Evolutionary conservation across 768 basidiomycete species (phyloP), one percentile per base, ranked within the genome.

Genomic region (button mushroom (Agaricus bisporus)): DNA sequence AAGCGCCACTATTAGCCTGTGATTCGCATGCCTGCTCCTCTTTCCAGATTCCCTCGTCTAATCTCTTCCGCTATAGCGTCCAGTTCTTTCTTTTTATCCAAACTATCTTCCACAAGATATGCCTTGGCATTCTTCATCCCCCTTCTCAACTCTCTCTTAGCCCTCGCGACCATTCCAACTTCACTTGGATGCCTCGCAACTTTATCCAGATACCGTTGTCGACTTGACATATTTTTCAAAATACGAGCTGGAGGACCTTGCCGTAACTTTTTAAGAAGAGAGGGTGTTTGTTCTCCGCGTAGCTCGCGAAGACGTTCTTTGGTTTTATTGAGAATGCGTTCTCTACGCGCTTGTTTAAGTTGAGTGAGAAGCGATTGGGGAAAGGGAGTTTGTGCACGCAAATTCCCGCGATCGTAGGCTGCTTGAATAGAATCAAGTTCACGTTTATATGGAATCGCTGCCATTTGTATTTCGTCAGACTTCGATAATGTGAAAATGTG

Each of bases 91-190:
- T 38, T 53, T 25, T 46, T 52, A 32, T 18, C 50, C 29, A 18
- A 45, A 41, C 48, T 65, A 48, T 51, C 63, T 46, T 73, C 71
- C 49, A 61, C 59, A 57, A 68, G 61, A 58, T 70, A 74, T 7
- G 68, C 68, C 11, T 71, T 68, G 1, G 68, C 66, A 54, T 73
- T 64, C 47, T 61, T 66, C 58, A 85, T 57, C 63, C 73, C 80
- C 49, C 73, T 75, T 2, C 86, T 83, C 55, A 79, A 63, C 54
- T 61, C 67, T 54, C 68, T 68, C 70, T 91, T 92, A 47, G 84
- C 72, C 61, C 67, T 60, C n/a, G 79, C 88, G 2, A 82, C 76
- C 64, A 88, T 91, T 12, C 90, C 90, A 0, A 78, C 86, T 64
- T 85, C 81, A 50, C 83, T 77, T 2, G 79, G 72, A 37, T 72